Evolutionary conservation across 352 stramenopile genomes (phyloP).

Genomic region (Blastocystis sp.): DNA sequence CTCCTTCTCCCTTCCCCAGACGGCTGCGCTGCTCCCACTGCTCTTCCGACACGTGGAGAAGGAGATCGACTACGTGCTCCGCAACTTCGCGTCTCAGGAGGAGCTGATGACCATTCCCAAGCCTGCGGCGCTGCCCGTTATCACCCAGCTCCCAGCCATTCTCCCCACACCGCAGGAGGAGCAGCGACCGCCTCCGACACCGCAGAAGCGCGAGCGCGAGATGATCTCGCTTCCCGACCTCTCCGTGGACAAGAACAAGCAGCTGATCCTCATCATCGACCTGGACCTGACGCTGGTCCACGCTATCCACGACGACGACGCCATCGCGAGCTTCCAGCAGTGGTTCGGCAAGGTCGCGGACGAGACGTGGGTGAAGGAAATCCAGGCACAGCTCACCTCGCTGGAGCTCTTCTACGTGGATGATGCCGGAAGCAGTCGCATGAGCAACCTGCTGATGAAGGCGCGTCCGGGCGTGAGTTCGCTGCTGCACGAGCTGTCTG

Average conservation of each 20-base stretch:
- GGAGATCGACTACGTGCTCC: neutral
- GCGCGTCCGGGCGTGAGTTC: neutral
- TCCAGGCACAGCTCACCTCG: neutral
- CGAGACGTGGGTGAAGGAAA: neutral
- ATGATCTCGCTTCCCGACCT: neutral
- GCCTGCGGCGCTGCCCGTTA: neutral
- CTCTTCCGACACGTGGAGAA: neutral
- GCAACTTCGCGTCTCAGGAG: neutral
- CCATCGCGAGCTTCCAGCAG: conserved; percentile 7
- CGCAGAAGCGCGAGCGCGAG: neutral
- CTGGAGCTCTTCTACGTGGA: conserved; percentile 50
- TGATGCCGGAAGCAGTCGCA: neutral
- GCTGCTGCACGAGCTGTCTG: neutral
- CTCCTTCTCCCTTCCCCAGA: neutral
- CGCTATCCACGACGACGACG: conserved; percentile 37
- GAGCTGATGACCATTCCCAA: neutral
- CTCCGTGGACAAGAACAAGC: neutral
- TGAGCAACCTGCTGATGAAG: conserved; percentile 40
- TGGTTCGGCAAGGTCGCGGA: neutral
- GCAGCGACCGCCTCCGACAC: neutral
- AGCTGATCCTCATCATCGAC: conserved; percentile 56
- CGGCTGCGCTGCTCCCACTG: neutral
- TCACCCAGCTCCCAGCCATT: neutral
- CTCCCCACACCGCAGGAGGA: neutral
- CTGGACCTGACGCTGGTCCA: conserved; percentile 40